Conservation (phyloP, 2,329 filamentous ascomycete genomes). For the Verticillium albo-atrum region DNA sequence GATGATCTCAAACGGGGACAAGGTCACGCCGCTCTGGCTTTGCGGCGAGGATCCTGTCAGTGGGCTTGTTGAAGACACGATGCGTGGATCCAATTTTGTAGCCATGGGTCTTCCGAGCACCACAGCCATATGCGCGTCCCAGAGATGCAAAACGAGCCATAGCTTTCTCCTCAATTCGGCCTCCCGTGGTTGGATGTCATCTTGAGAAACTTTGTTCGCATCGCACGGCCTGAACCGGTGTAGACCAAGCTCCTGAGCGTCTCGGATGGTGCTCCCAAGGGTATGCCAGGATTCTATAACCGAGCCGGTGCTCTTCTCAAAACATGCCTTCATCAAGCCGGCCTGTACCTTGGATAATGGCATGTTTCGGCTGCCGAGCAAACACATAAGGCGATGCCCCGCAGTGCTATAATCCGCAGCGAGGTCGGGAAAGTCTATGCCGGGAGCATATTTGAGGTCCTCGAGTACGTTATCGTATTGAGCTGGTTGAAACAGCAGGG, state of each 20-base stretch:
- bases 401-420: slow-evolving; percentile 7
- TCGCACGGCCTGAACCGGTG: background rate
- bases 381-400: background rate
- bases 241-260: slow-evolving; percentile 9
- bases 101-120: slow-evolving; percentile 8
- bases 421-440: slow-evolving; percentile 6
- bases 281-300: slow-evolving; percentile 8
- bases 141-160: slow-evolving; percentile 8
- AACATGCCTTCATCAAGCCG: slow-evolving; percentile 3
- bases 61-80: background rate
- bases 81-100: slow-evolving; percentile 1
- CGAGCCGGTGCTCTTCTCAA: slow-evolving; percentile 6
- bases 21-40: background rate
- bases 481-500: slow-evolving; percentile 4
- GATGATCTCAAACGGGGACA: slow-evolving; percentile 4
- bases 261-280: slow-evolving; percentile 5
- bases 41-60: background rate
- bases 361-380: background rate
- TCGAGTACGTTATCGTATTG: slow-evolving; percentile 3
- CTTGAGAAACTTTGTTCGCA: background rate
- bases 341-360: slow-evolving; percentile 5
- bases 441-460: slow-evolving; percentile 6
- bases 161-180: background rate
- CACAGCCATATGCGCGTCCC: slow-evolving; percentile 9
- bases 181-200: background rate